A percentile compares a stretch with the other conserved stretches of the same genome.
These are phyloP conservation scores for Delitschia confertaspora DNA, from an alignment of 495 filamentous ascomycete species.

Conservation along the genomic window DNA sequence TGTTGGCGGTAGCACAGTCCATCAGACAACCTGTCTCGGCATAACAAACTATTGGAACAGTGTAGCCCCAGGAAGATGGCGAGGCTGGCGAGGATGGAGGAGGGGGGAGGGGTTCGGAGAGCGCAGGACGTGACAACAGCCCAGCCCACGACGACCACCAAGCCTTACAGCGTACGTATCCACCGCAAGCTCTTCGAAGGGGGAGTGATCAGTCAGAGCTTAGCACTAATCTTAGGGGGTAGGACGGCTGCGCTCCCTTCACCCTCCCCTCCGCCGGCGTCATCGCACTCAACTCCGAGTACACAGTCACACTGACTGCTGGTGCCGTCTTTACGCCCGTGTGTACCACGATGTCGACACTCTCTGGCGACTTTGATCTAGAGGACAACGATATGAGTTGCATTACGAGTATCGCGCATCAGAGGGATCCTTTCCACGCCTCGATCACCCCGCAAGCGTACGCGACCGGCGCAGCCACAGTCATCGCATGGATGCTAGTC, in stretches of 20 bases:
- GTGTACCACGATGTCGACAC: constrained; percentile 32
- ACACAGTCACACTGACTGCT: constrained; percentile 33
- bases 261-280: constrained; percentile 34
- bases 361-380: no score
- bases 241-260: constrained; percentile 35
- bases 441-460: constrained; percentile 87
- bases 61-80: no score
- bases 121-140: constrained; percentile 7
- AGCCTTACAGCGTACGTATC: constrained; percentile 11
- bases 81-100: constrained; percentile 20
- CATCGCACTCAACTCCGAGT: constrained; percentile 28
- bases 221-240: constrained; percentile 6
- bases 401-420: constrained; percentile 41
- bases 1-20: constrained; percentile 6
- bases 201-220: not conserved
- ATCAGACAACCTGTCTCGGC: constrained; percentile 13
- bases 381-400: constrained; percentile 19
- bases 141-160: constrained; percentile 17
- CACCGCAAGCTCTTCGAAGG: not conserved
- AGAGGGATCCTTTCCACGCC: constrained; percentile 81
- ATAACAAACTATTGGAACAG: constrained; percentile 18
- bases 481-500: constrained; percentile 86
- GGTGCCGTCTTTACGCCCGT: constrained; percentile 35
- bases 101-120: constrained; percentile 9
- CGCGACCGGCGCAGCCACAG: constrained; percentile 79